Evolutionary conservation across 306 rosid species (phyloP).

Genomic region (Begonia masoniana): DNA sequence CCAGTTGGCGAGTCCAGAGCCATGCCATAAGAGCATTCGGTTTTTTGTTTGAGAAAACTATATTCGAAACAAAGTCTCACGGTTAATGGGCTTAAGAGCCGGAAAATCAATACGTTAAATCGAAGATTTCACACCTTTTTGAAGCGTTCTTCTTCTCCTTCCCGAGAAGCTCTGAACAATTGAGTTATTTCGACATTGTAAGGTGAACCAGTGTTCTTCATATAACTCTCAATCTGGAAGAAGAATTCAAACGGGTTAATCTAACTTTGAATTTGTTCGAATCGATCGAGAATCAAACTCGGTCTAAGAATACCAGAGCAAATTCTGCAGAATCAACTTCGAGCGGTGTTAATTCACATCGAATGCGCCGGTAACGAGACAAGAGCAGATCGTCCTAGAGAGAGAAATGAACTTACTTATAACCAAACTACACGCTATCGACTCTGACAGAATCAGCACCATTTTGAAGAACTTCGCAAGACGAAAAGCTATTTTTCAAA

Average conservation of each 20-base stretch:
- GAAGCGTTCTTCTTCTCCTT: conserved; percentile 57
- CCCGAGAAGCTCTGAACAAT: conserved; percentile 42
- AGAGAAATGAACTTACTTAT: not conserved
- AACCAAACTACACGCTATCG: not conserved
- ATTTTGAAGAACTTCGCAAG: no score
- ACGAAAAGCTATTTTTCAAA: no score
- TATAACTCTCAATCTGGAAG: conserved; percentile 22
- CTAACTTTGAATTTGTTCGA: no score
- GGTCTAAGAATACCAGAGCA: conserved; percentile 35
- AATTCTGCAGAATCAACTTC: conserved; percentile 45
- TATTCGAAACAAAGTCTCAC: not conserved
- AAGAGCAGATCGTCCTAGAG: not conserved
- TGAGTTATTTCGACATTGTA: conserved; percentile 51
- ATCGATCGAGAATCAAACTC: no score
- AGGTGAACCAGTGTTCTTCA: conserved; percentile 57
- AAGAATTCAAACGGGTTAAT: conserved; percentile 18
- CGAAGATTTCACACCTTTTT: conserved; percentile 38
- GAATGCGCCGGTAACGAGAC: conserved; percentile 38
- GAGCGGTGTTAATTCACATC: conserved; percentile 49
- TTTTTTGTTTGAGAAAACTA: conserved; percentile 53
- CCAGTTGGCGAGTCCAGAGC: conserved; percentile 88
- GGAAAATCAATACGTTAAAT: not conserved
- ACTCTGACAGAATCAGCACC: no score
- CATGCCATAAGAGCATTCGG: conserved; percentile 91
- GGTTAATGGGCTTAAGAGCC: not conserved